These are phyloP conservation scores for Hymenoscyphus fructigenus DNA, from an alignment of 2,329 filamentous ascomycete species.

Conservation along the genomic window DNA sequence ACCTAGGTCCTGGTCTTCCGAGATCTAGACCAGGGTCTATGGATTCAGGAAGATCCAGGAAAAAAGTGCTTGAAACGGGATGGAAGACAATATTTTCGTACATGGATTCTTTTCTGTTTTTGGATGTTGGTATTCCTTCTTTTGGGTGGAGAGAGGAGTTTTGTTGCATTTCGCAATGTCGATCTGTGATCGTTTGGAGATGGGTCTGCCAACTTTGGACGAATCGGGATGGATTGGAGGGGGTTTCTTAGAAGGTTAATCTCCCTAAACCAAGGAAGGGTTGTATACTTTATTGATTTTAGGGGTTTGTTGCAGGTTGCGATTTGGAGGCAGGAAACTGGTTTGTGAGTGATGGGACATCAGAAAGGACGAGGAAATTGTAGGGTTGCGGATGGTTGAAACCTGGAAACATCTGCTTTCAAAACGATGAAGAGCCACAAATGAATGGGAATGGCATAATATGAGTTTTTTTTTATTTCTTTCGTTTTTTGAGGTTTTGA, in stretches of 20 bases:
- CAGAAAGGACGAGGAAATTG: background rate
- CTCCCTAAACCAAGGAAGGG: no score
- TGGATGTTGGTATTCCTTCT: background rate
- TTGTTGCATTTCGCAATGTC: slow-evolving; percentile 5
- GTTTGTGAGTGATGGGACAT: background rate
- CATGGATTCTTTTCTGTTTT: background rate
- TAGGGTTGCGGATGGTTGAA: background rate
- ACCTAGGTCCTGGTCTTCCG: background rate
- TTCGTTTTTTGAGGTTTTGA: no score
- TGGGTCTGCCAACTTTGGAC: background rate
- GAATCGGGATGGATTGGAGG: background rate
- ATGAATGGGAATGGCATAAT: background rate
- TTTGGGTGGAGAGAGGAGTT: background rate
- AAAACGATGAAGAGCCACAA: background rate
- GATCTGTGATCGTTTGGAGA: background rate
- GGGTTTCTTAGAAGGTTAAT: background rate
- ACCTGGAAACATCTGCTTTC: background rate
- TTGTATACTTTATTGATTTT: background rate
- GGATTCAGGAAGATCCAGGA: background rate
- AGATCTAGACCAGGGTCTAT: no score
- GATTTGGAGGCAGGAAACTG: background rate
- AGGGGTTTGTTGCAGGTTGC: background rate
- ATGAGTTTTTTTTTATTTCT: background rate
- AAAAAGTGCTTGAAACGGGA: background rate
- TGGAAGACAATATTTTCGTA: background rate